Evolutionary conservation across 495 filamentous ascomycete species (phyloP).

Genomic region (Hypoxylon lienhwacheense): DNA sequence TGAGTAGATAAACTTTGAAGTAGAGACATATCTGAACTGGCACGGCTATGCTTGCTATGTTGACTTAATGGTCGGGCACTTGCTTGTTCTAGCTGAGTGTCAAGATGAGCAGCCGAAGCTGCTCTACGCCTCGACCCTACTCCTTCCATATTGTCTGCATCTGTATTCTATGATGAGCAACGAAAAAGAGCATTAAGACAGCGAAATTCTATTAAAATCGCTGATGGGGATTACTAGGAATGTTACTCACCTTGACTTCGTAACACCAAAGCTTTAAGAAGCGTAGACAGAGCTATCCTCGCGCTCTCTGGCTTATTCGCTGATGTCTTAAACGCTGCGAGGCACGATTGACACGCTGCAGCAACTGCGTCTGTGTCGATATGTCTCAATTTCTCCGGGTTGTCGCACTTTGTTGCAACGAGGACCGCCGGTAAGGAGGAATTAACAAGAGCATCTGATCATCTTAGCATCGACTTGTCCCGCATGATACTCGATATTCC

Average conservation of each 20-base stretch:
- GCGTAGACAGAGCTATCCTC: constrained; percentile 74
- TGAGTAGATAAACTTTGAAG: constrained; percentile 45
- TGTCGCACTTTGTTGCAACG: constrained; percentile 84
- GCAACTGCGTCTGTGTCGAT: constrained; percentile 64
- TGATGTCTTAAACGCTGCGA: constrained; percentile 74
- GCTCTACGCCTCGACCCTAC: constrained; percentile 42
- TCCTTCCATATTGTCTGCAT: constrained; percentile 27
- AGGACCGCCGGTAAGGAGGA: constrained; percentile 71
- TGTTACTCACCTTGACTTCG: constrained; percentile 63
- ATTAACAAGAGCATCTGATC: constrained; percentile 67
- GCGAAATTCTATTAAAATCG: not conserved
- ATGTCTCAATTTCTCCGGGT: constrained; percentile 59
- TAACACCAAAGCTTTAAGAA: constrained; percentile 69
- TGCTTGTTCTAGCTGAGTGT: constrained; percentile 48
- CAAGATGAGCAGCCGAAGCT: constrained; percentile 56
- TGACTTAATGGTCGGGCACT: constrained; percentile 54
- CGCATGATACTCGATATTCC: constrained; percentile 23
- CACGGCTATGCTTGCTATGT: constrained; percentile 61
- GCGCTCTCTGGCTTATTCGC: constrained; percentile 69
- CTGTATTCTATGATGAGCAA: constrained; percentile 23
- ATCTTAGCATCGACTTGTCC: constrained; percentile 9
- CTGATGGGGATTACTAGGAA: not conserved
- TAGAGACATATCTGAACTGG: constrained; percentile 65
- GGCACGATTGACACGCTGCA: constrained; percentile 58
- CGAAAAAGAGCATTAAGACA: not conserved